Conservation (phyloP, 2,329 filamentous ascomycete genomes). For the Davidsoniella australis region DNA sequence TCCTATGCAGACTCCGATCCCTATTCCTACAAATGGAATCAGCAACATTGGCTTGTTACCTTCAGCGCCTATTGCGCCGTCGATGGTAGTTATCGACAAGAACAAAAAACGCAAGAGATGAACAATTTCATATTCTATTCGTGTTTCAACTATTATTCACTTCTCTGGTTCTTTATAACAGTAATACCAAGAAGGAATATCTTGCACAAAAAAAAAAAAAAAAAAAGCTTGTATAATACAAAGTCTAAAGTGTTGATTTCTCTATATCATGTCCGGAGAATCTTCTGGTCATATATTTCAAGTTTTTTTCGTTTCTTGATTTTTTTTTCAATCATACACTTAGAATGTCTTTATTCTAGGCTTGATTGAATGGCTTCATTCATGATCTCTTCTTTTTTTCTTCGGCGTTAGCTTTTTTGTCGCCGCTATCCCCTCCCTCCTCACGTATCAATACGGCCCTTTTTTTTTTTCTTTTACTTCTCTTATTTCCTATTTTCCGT, state of each 20-base stretch:
- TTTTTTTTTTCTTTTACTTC: background rate
- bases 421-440: background rate
- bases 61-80: slow-evolving; percentile 26
- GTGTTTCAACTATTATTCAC: too few relatives aligned
- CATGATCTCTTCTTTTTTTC: too few relatives aligned
- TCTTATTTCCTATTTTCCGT: background rate
- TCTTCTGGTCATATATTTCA: too few relatives aligned
- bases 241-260: background rate
- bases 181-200: background rate
- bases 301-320: background rate
- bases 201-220: background rate
- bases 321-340: background rate
- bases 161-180: background rate
- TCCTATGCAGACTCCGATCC: slow-evolving; percentile 11
- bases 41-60: slow-evolving; percentile 22
- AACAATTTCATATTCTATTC: background rate
- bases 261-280: too few relatives aligned
- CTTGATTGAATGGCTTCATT: too few relatives aligned
- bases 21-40: slow-evolving; percentile 10
- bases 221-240: background rate
- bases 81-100: slow-evolving; percentile 28
- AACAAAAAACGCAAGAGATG: slow-evolving; percentile 47
- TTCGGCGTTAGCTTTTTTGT: too few relatives aligned
- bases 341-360: too few relatives aligned
- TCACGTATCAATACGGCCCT: background rate